Conservation (phyloP, 805 yeast genomes). For the Priceomyces carsonii region DNA sequence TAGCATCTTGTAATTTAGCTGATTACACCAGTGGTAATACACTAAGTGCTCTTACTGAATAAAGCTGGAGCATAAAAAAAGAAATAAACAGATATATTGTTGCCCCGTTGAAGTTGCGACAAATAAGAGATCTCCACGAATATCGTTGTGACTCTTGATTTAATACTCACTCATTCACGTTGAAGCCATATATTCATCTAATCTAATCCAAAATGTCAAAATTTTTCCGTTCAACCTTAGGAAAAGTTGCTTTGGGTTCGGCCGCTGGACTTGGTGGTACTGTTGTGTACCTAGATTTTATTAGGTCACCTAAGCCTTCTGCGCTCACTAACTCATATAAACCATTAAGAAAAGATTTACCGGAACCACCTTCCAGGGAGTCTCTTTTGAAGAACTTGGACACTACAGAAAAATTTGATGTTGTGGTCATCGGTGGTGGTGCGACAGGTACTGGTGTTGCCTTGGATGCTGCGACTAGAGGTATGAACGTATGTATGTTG, state of each 20-base stretch:
- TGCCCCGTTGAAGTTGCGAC: not conserved
- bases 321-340: constrained; percentile 28
- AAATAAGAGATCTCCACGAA: no score
- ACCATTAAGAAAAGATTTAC: constrained; percentile 46
- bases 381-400: constrained; percentile 51
- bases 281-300: constrained; percentile 41
- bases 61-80: no score
- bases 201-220: constrained; percentile 14
- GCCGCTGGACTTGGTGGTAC: constrained; percentile 37
- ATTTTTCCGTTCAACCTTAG: constrained; percentile 24
- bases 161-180: constrained; percentile 1
- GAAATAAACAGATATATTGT: not conserved
- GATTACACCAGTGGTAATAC: no score
- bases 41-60: no score
- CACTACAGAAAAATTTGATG: constrained; percentile 58
- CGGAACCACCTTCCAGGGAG: constrained; percentile 57
- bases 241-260: constrained; percentile 31
- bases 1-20: no score
- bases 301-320: constrained; percentile 32
- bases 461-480: constrained; percentile 86
- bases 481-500: constrained; percentile 81
- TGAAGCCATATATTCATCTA: not conserved
- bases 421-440: constrained; percentile 93
- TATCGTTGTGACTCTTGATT: no score
- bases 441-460: constrained; percentile 96